Base-by-base conservation (phyloP, 129 eudicot species). In the Solidago caesia region DNA sequence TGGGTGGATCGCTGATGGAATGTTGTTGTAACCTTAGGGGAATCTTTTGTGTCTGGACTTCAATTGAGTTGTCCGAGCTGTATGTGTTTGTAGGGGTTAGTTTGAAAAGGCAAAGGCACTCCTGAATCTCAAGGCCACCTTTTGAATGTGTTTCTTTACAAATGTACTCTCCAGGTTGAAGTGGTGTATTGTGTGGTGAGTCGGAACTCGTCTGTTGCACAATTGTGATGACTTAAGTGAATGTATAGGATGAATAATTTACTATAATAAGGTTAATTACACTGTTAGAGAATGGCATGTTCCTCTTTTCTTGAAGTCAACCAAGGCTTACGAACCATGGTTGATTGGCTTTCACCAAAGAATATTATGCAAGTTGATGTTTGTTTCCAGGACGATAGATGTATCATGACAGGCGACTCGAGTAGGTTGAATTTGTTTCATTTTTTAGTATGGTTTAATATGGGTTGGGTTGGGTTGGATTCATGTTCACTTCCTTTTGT, bases 11-110 rank as follows among this genome's bases (percentile, higher is more conserved):
- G 39, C 51, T 71, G 48, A 39, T 58, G 52, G 29, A 65, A 39
- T 11, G 27, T 55, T 73, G 83, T 57, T 73, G 79, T 79, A 79
- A 73, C 57, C 4, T 60, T 77, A 69, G 75, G 81, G 59, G 75
- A 10, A 33, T 68, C 15, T 33, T 33, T 33, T 33, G 39, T 33
- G 2, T 33, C 2, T 1, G 3, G 21, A 58, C 62, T 29, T 77
- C 26, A 59, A 7, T 57, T 16, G 9, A 29, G 45, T 70, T 42
- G 49, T 26, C 63, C 65, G 15, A 65, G 72, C 29, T 16, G 42
- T 47, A 13, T 47, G 81, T 68, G 53, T 45, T 13, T 46, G 60
- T 77, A 61, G 76, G 63, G 48, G 44, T 59, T 69, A 47, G 70
- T 49, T 60, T 76, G 41, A 55, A 71, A 55, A 42, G 48, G 48